Base-by-base conservation (phyloP, 2,329 filamentous ascomycete species). In the Zarea fungicola region DNA sequence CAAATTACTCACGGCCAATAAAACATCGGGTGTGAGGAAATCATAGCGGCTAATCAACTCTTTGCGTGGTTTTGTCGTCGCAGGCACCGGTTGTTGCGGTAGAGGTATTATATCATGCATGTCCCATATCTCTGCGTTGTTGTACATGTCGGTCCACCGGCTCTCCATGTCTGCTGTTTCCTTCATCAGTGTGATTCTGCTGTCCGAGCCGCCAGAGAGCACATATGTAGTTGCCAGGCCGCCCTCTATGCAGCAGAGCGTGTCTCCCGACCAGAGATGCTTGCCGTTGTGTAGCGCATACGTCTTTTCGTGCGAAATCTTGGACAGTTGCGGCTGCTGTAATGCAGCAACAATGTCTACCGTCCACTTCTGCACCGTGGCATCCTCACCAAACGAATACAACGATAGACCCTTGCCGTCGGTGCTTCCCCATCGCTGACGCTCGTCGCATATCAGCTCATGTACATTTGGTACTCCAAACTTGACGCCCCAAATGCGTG, bases 401-500 rank as follows among this genome's bases (percentile, higher is more conserved):
- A 95, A 73, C 16, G 84, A 50, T 2, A 62, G 46, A 2, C 48
- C 51, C 14, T 39, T 18, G 3, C 44, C 50, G 8, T 56, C 23
- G 2, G 50, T 39, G 11, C 55, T 49, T 22, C 59, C 10, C 41
- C 41, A 44, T 4, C 5, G 6, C 22, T 13, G 41, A 4, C 21
- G 21, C 25, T 34, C 16, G n/a, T 22, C n/a, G 14, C 16, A 5
- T 5, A 37, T 39, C 3, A 48, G 29, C 3, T 22, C 22, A 3
- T 21, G 5, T 1, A 4, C 10, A 18, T 16, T 52, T 28, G 42
- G 56, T 32, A 60, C 46, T 3, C 83, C 67, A 55, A 96, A 93
- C 48, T 78, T 77, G 8, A 96, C 81, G 39, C 82, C 79, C 93
- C 93, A 99, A 55, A 99, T 95, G 50, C 93, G 81, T 7, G 92